Conservation (phyloP, 176 grass and related monocot genomes). For the Triticum turgidum region DNA sequence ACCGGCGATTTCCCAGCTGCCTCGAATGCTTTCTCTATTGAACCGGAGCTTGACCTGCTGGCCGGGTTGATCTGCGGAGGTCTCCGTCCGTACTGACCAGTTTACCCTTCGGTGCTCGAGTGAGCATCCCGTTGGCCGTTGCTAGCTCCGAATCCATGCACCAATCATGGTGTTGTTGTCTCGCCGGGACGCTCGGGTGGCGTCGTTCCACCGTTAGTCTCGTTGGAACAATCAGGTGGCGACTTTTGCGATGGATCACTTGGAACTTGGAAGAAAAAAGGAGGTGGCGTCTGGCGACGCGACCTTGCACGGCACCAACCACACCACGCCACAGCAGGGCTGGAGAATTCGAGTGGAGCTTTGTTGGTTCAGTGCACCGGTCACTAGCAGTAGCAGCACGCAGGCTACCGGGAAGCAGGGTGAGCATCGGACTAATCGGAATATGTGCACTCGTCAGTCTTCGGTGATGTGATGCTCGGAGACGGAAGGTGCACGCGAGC, state of each 20-base stretch:
- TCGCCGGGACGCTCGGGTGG: background rate
- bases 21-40: background rate
- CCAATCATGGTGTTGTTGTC: background rate
- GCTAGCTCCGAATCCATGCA: background rate
- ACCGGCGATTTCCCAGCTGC: background rate
- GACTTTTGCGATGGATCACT: background rate
- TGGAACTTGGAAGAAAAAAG: background rate
- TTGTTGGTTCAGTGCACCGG: background rate
- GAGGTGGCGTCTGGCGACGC: background rate
- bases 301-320: background rate
- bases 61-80: background rate
- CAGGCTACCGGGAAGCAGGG: constrained; percentile 1
- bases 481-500: background rate
- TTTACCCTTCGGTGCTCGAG: background rate
- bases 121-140: background rate
- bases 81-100: background rate
- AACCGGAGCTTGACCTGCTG: background rate
- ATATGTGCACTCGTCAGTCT: background rate
- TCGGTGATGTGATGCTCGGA: background rate
- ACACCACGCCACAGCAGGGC: background rate
- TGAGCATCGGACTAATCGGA: background rate
- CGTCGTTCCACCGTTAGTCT: constrained; percentile 32
- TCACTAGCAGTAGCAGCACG: background rate
- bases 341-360: background rate
- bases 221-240: background rate